Conservation (phyloP, 140 eudicot genomes). For the Oenanthe javanica region DNA sequence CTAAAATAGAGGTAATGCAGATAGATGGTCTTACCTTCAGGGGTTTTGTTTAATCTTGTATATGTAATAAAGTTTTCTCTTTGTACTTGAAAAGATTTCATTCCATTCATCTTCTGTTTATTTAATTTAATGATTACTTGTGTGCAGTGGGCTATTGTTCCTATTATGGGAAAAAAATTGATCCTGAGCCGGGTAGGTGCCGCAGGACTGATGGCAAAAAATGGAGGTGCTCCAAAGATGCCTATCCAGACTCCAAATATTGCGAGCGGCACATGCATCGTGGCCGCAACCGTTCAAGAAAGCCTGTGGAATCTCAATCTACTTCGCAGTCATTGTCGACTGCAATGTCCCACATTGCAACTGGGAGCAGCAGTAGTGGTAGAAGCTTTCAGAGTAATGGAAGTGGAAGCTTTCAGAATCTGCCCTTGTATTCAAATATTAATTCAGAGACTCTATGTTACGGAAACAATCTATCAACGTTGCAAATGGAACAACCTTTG, state of each 20-base stretch:
- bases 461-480: conserved; percentile 42
- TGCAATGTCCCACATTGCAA: conserved; percentile 46
- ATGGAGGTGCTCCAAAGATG: conserved; percentile 94
- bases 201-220: conserved; percentile 89
- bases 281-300: conserved; percentile 99
- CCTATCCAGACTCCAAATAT: conserved; percentile 86
- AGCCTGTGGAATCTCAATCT: conserved; percentile 98
- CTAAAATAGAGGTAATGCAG: not conserved
- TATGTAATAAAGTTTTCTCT: not conserved
- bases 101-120: not conserved
- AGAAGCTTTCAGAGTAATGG: conserved; percentile 43
- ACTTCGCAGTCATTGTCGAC: conserved; percentile 66
- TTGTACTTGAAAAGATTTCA: not conserved
- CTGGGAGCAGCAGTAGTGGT: conserved; percentile 36
- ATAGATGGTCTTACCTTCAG: not conserved
- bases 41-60: not conserved
- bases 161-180: conserved; percentile 82
- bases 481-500: conserved; percentile 52
- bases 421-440: conserved; percentile 37
- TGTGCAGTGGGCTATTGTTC: conserved; percentile 78
- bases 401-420: conserved; percentile 48
- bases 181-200: conserved; percentile 93
- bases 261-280: conserved; percentile 99
- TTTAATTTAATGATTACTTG: not conserved
- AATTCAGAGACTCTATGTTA: conserved; percentile 39